Evolutionary conservation across 257 asterid species (phyloP).

Genomic region (Orobanche coerulescens): DNA sequence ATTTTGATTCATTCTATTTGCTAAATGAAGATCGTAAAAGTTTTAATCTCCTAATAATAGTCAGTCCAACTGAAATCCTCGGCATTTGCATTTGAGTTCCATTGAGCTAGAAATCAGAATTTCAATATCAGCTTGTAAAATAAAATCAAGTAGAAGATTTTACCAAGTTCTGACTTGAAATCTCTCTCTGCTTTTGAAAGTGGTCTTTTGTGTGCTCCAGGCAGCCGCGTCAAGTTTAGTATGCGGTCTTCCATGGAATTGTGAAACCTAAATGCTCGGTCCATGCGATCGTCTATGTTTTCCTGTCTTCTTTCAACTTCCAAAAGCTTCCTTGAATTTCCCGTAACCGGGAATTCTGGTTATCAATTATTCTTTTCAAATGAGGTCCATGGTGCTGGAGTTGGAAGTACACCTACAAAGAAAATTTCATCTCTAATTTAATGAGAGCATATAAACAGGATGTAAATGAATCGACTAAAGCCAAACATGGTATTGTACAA

Average conservation of each 20-base stretch:
- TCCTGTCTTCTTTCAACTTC: constrained; percentile 58
- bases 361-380: constrained; percentile 53
- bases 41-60: not conserved
- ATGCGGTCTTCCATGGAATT: constrained; percentile 54
- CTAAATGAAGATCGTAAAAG: not conserved
- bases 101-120: not conserved
- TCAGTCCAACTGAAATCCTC: not conserved
- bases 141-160: constrained; percentile 9
- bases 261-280: constrained; percentile 45
- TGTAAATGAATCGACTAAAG: not conserved
- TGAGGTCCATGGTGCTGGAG: constrained; percentile 92
- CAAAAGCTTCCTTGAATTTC: constrained; percentile 47
- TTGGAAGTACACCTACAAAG: constrained; percentile 73
- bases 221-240: constrained; percentile 52
- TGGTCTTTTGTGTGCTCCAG: constrained; percentile 58
- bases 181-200: constrained; percentile 84
- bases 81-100: not conserved
- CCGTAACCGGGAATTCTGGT: constrained; percentile 52
- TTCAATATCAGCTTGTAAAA: constrained; percentile 3
- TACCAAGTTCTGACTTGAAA: constrained; percentile 82
- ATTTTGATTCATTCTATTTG: not conserved
- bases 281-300: constrained; percentile 45
- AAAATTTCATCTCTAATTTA: not conserved
- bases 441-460: constrained; percentile 3
- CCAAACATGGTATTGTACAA: not conserved